Base-by-base conservation (phyloP, 2,329 filamentous ascomycete species). In the Fusarium illudens region DNA sequence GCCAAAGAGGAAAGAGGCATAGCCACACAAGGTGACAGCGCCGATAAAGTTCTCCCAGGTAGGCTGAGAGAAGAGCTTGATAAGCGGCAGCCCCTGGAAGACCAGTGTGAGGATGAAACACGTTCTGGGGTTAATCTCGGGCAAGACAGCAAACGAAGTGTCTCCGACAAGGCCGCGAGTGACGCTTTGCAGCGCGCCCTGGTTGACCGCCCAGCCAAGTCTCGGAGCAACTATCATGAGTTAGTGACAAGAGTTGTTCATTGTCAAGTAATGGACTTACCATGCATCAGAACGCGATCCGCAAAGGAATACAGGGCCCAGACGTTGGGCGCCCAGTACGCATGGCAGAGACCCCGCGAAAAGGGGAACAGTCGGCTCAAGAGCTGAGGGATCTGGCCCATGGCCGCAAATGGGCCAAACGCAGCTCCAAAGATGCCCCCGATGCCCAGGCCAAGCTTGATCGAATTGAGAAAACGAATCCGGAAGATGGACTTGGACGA, bases 281-380 rank as follows among this genome's bases (percentile, higher is more conserved):
- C 80, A 72, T 89, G 87, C 62, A 99, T 97, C 70, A 99, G 78
- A 8, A 93, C 80, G 55, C 96, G 87, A 75, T 99, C 96, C 2
- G 86, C 82, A 77, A 98, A 97, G 0, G 96, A 97, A 80, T 99
- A 99, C 76, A 98, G 87, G 0, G 96, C 95, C 96, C 96, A 99
- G 2, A 97, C 83, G 71, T 99, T 99, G 0, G 96, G 94, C 12
- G 96, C 96, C 96, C 96, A 99, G 78, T 99, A 99, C 1, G 96
- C 96, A 81, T 99, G 96, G 77, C 95, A 98, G 5, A 99, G 83
- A 0, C 96, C 96, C 62, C 96, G 86, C 1, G 94, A 94, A 78
- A 99, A 99, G 1, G 96, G 96, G 73, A 99, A 99, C 9, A 99
- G 82, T 33, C 96, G 87, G 75, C 89, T 90, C 62, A 96, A 80